A percentile compares a stretch with the other conserved stretches of the same genome.
Conservation (phyloP, 2,329 filamentous ascomycete genomes). For the Atkinsonella texensis region DNA sequence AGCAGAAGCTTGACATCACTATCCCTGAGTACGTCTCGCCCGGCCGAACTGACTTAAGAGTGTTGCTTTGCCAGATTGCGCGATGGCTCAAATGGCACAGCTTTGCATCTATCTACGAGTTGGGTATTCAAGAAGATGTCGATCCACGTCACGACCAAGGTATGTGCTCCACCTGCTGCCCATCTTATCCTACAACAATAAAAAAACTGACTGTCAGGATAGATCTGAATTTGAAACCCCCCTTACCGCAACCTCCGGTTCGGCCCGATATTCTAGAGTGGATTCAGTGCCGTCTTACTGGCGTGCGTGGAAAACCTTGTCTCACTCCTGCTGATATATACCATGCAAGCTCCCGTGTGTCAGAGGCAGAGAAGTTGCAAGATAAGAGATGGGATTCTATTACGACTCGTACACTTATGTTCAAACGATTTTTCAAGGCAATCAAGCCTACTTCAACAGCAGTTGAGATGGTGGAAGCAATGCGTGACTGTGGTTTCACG, state of each 20-base stretch:
- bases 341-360: constrained; percentile 23
- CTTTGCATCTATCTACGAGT: constrained; percentile 36
- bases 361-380: constrained; percentile 22
- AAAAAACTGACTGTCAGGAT: constrained; percentile 7
- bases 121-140: constrained; percentile 39
- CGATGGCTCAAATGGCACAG: constrained; percentile 65
- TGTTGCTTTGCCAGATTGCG: constrained; percentile 68
- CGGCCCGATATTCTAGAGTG: constrained; percentile 38
- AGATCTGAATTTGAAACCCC: constrained; percentile 21
- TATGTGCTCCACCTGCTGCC: constrained; percentile 12
- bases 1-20: constrained; percentile 66
- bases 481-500: constrained; percentile 59
- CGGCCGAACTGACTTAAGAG: constrained; percentile 44
- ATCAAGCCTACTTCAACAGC: constrained; percentile 39
- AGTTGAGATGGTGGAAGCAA: constrained; percentile 58
- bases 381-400: constrained; percentile 32
- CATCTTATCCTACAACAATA: background rate
- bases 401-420: constrained; percentile 56
- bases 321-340: constrained; percentile 34
- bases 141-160: constrained; percentile 27
- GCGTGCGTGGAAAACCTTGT: constrained; percentile 24
- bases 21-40: constrained; percentile 31
- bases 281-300: constrained; percentile 36
- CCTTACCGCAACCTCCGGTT: constrained; percentile 21
- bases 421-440: constrained; percentile 54